Conservation (phyloP, 345 rosid genomes). For the Brassica napus region Da-Ae NC_063451.1:20755501-20756000, state of each 20-base stretch:
- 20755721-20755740: not conserved
- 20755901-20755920: conserved; percentile 73
- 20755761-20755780: conserved; percentile 13
- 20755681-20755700: conserved; percentile 1
- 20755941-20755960: conserved; percentile 82
- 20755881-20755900: conserved; percentile 80
- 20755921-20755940: conserved; percentile 68
- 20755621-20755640: conserved; percentile 20
- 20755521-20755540: conserved; percentile 97
- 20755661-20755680: conserved; percentile 14
- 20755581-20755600: conserved; percentile 77
- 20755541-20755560: conserved; percentile 68
- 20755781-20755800: conserved; percentile 7
- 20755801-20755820: conserved; percentile 3
- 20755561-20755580: conserved; percentile 52
- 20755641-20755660: not conserved
- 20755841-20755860: conserved; percentile 89
- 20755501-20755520: conserved; percentile 51
- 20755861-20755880: conserved; percentile 87
- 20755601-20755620: conserved; percentile 90
- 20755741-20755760: conserved; percentile 2
- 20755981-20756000: conserved; percentile 71
- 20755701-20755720: conserved; percentile 20
- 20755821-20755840: conserved; percentile 17
- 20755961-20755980: conserved; percentile 83